Percentiles rank a stretch among this genome's conserved stretches.
These are phyloP conservation scores for Pinus taeda DNA, from an alignment of 75 land plant genomes.

Conservation along the genomic window DNA sequence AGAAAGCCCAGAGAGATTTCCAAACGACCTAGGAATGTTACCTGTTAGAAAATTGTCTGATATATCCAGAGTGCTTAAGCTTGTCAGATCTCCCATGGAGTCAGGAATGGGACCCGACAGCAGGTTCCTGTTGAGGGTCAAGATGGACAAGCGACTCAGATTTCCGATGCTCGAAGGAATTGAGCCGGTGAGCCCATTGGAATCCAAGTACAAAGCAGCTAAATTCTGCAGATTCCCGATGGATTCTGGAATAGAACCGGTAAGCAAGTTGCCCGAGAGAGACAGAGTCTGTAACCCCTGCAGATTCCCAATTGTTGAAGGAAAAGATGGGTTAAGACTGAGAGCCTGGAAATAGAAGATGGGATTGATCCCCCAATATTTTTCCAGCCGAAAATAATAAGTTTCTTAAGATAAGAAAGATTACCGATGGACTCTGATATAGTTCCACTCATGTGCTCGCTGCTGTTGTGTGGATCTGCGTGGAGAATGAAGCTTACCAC, in stretches of 20 bases:
- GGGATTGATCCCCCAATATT: constrained; percentile 58
- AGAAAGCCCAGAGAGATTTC: constrained; percentile 4
- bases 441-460: constrained; percentile 44
- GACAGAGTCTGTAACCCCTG: constrained; percentile 37
- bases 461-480: constrained; percentile 12
- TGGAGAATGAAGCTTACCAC: constrained; percentile 39
- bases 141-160: constrained; percentile 7
- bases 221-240: constrained; percentile 26
- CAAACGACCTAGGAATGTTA: constrained; percentile 11
- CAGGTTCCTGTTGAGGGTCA: constrained; percentile 19
- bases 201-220: background rate
- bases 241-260: constrained; percentile 52
- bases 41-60: constrained; percentile 26
- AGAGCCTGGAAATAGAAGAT: constrained; percentile 27
- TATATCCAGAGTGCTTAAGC: constrained; percentile 17
- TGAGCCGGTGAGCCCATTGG: constrained; percentile 8
- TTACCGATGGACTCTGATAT: constrained; percentile 48
- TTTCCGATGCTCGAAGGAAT: constrained; percentile 24
- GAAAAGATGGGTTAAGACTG: constrained; percentile 18
- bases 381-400: constrained; percentile 37
- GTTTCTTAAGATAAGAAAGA: constrained; percentile 35
- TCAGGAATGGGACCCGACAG: constrained; percentile 27
- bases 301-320: constrained; percentile 43
- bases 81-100: constrained; percentile 11
- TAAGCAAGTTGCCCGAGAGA: constrained; percentile 31